Conservation (phyloP, 495 filamentous ascomycete genomes). For the Trichoderma virens region DNA sequence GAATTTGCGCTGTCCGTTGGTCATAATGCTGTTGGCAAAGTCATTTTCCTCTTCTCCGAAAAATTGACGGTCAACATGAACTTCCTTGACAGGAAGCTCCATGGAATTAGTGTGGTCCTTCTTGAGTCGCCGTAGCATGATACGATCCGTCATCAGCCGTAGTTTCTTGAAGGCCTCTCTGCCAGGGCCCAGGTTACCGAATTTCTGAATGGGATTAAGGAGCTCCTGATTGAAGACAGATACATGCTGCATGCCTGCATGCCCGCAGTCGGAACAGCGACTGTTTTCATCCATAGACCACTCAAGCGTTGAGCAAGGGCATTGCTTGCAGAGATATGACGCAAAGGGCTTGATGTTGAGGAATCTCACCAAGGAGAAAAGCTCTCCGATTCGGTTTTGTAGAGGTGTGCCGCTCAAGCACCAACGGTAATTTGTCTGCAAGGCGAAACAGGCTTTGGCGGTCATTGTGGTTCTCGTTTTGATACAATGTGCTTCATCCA, state of each 20-base stretch:
- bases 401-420: slow-evolving; percentile 91
- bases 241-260: slow-evolving; percentile 72
- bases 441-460: slow-evolving; percentile 87
- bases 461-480: slow-evolving; percentile 84
- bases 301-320: slow-evolving; percentile 69
- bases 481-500: slow-evolving; percentile 96
- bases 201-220: slow-evolving; percentile 66
- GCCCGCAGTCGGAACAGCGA: slow-evolving; percentile 56
- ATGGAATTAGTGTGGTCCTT: slow-evolving; percentile 83
- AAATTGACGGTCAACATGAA: slow-evolving; percentile 84
- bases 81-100: slow-evolving; percentile 93
- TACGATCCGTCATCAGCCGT: slow-evolving; percentile 73
- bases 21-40: slow-evolving; percentile 93
- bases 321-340: slow-evolving; percentile 84
- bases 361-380: slow-evolving; percentile 91
- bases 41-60: slow-evolving; percentile 94
- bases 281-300: slow-evolving; percentile 68
- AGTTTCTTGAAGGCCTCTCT: slow-evolving; percentile 69
- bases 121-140: slow-evolving; percentile 93
- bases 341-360: slow-evolving; percentile 81
- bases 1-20: slow-evolving; percentile 74
- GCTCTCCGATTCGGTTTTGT: slow-evolving; percentile 94
- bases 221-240: slow-evolving; percentile 95
- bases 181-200: slow-evolving; percentile 44
- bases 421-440: slow-evolving; percentile 83